Conservation (phyloP, 495 filamentous ascomycete genomes). For the Trichoderma asperelloides region DNA sequence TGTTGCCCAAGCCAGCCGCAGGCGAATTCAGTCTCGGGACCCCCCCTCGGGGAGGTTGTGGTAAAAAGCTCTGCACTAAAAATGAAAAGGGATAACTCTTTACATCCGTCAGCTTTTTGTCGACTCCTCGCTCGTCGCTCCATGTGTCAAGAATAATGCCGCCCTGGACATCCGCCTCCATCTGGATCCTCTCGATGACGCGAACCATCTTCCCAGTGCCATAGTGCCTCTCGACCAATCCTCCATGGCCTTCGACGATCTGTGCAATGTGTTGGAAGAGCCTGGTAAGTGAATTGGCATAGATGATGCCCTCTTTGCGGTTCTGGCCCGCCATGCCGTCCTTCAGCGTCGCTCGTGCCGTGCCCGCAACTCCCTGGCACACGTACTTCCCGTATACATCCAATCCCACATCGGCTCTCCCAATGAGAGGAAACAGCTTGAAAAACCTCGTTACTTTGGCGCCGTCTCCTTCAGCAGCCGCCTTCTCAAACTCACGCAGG, state of each 20-base stretch:
- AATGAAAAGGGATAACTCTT: constrained; percentile 97
- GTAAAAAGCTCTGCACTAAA: constrained; percentile 86
- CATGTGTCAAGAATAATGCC: constrained; percentile 94
- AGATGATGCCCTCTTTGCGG: constrained; percentile 70
- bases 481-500: constrained; percentile 89
- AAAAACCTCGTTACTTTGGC: constrained; percentile 91
- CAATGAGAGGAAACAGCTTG: constrained; percentile 94
- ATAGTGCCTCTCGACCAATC: constrained; percentile 87
- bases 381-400: constrained; percentile 95
- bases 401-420: constrained; percentile 75
- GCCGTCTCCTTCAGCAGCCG: constrained; percentile 73
- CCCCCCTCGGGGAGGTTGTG: constrained; percentile 47
- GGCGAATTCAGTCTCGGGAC: constrained; percentile 54
- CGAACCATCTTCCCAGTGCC: constrained; percentile 87
- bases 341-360: constrained; percentile 73
- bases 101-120: constrained; percentile 81
- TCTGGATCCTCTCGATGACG: constrained; percentile 86
- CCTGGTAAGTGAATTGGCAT: constrained; percentile 81
- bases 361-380: constrained; percentile 79
- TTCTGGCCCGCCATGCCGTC: constrained; percentile 38
- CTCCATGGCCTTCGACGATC: constrained; percentile 85
- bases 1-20: constrained; percentile 44
- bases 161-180: constrained; percentile 95
- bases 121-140: constrained; percentile 77
- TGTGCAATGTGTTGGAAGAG: constrained; percentile 96